A percentile compares a stretch with the other conserved stretches of the same genome.
Conservation (phyloP, 2,329 filamentous ascomycete species). For the Cytospora leucostoma region DNA sequence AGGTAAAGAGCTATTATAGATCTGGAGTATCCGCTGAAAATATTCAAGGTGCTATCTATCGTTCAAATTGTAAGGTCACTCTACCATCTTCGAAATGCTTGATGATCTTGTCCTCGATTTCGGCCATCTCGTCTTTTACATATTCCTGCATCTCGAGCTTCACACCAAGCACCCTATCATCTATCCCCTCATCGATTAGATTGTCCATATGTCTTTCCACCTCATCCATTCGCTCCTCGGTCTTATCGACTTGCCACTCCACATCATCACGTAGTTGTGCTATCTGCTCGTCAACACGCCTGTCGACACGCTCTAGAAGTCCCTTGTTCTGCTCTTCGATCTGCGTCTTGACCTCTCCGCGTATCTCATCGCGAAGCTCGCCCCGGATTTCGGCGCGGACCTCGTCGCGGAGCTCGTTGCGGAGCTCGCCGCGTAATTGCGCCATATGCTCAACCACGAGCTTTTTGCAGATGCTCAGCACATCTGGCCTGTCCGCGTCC, state of each 20-base stretch:
- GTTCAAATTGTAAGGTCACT: background rate
- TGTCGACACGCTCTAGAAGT: background rate
- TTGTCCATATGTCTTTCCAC: background rate
- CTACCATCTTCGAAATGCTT: conserved; percentile 15
- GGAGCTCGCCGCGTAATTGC: background rate
- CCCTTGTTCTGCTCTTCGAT: conserved; percentile 8
- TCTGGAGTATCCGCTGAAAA: background rate
- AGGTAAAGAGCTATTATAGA: background rate
- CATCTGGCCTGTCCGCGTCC: background rate
- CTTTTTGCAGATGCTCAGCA: background rate
- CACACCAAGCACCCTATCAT: conserved; percentile 9
- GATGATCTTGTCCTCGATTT: conserved; percentile 9
- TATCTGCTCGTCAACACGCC: background rate
- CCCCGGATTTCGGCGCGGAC: background rate
- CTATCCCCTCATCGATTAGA: conserved; percentile 4
- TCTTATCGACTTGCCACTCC: background rate
- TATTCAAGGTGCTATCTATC: background rate
- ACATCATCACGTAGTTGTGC: conserved; percentile 5
- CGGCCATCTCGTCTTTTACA: conserved; percentile 9
- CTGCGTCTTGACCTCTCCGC: background rate
- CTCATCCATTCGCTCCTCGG: conserved; percentile 8
- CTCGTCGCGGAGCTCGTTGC: background rate
- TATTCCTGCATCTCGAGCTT: conserved; percentile 18
- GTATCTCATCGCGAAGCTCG: background rate
- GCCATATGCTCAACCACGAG: background rate